Base-by-base conservation (phyloP, 495 filamentous ascomycete species). In the Bombardia bombarda region DNA sequence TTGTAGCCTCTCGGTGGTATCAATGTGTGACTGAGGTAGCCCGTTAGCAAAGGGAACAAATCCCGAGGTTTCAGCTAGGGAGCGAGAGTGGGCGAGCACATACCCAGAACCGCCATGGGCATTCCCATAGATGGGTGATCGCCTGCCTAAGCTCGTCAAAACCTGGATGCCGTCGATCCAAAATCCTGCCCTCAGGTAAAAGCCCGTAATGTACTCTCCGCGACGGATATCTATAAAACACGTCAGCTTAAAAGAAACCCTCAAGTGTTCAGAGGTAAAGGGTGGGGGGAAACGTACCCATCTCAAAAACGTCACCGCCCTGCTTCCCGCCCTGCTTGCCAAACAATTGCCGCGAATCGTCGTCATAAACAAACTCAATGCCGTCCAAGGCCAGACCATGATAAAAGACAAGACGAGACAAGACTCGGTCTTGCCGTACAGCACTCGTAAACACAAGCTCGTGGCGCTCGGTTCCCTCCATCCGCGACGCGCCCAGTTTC, bases 91-190 rank as follows among this genome's bases (percentile, higher is more conserved):
- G 36, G 39, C 23, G 22, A 45, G 18, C 7, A 55, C 49, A 68
- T 79, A 96, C 92, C 80, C 79, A 51, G 80, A 83, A 38, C 92
- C 90, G 36, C 89, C 89, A 44, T 67, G 65, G 9, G 81, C 61
- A 56, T 95, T 95, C 13, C 92, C 92, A 72, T 78, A 96, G 31
- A 93, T 56, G 32, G 82, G 79, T 4, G 90, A 96, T 58, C 81
- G 85, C 46, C 92, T 74, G 23, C 89, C 90, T 22, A 85, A 64
- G 54, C 83, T 95, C 7, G 92, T 96, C 55, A 96, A 60, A 44
- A 98, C 83, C 57, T 95, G 87, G 40, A 98, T 78, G 12, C 79
- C 92, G 61, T 95, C 89, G 47, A 96, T 84, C 84, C 87, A 92
- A 26, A 77, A 63, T 9, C 87, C 87, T 32, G 86, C 78, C 47